Base-by-base conservation (phyloP, 306 rosid genomes). In the Rubus idaeus region DNA sequence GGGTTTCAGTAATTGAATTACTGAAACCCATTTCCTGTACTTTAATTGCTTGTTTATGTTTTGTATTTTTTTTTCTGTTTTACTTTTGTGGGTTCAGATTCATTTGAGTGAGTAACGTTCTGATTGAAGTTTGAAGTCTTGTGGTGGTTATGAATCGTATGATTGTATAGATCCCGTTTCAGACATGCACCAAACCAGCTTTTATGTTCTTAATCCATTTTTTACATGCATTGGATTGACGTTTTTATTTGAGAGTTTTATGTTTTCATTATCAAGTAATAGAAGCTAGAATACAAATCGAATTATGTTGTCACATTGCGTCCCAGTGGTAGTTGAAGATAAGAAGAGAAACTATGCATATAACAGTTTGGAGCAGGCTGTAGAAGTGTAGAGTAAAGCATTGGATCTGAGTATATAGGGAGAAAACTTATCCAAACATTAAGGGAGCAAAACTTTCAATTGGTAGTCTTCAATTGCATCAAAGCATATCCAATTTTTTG, bases 1-100 rank as follows among this genome's bases (percentile, higher is more conserved):
- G 87, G 78, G 80, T 79, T 49, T 47, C 45, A n/a, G n/a, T n/a
- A n/a, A n/a, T n/a, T 58, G 37, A 35, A 56, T 45, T 13, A 8
- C 14, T 37, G 10, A 6, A 52, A 12, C 58, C 47, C 62, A 37
- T 65, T 44, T 52, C 35, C 7, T 21, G 21, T 47, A 26, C 62
- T 46, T 39, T 23, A 1, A 11, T 60, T 68, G 42, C 55, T 66
- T 65, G 0, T 37, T 16, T 50, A 9, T 49, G 26, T 13, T 41
- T n/a, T 21, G 30, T 21, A 20, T 44, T 11, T n/a, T 16, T 16
- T 76, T 16, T 23, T 76, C 49, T 57, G 4, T 16, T 62, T 20
- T 13, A 3, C 42, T 20, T 23, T 63, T 18, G 44, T 57, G 55
- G 70, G 70, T 75, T 77, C 49, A 30, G 67, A 60, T 39, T 30